phyloP scores from a whole-genome alignment of 768 basidiomycete genomes.

The Lactifluus pinguis region DNA sequence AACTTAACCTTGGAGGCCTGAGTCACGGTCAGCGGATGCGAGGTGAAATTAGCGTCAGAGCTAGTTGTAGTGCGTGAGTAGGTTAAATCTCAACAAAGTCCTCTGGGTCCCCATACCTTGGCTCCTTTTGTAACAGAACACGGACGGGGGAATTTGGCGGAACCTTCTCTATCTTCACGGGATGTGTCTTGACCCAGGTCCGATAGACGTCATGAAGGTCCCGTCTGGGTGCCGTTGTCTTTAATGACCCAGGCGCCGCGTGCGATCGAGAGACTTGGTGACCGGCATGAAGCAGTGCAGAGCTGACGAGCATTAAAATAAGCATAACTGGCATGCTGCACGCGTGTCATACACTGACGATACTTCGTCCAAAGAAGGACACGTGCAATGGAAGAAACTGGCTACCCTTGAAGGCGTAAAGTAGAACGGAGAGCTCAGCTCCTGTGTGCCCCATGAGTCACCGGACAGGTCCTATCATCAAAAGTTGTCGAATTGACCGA shows the following conservation, averaged over 20 bases:
- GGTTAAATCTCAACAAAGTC: neutral
- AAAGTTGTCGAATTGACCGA: slow-evolving; percentile 26
- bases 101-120: slow-evolving; percentile 39
- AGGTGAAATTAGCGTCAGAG: slow-evolving; percentile 61
- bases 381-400: slow-evolving; percentile 71
- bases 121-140: slow-evolving; percentile 56
- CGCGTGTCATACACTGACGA: slow-evolving; percentile 42
- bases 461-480: neutral
- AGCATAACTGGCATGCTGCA: neutral
- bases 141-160: slow-evolving; percentile 63
- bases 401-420: slow-evolving; percentile 79
- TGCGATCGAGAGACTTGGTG: slow-evolving; percentile 86
- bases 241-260: slow-evolving; percentile 80
- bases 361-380: slow-evolving; percentile 65
- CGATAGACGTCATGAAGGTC: slow-evolving; percentile 79
- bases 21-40: slow-evolving; percentile 57
- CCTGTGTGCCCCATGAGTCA: slow-evolving; percentile 36
- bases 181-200: slow-evolving; percentile 73
- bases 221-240: slow-evolving; percentile 68
- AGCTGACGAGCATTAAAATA: slow-evolving; percentile 36
- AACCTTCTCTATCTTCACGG: slow-evolving; percentile 79
- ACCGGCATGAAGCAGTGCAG: slow-evolving; percentile 82
- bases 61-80: slow-evolving; percentile 28
- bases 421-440: slow-evolving; percentile 71
- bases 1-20: slow-evolving; percentile 61